Base-by-base conservation (phyloP, 1,284 basidiomycete genomes). In the Puccinia horiana region DNA sequence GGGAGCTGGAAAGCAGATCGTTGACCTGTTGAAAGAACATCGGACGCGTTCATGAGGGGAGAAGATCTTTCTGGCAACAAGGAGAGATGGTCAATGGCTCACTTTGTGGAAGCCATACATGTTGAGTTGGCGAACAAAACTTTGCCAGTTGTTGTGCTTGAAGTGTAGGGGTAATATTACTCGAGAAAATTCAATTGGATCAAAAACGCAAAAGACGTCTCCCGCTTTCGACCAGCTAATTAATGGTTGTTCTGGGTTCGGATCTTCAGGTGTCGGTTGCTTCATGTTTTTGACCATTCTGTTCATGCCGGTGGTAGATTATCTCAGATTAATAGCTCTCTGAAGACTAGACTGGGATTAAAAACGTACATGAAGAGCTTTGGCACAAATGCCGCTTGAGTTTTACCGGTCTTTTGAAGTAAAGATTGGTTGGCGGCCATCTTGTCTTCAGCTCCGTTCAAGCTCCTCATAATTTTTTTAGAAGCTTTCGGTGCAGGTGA, bases 111-210 rank as follows among this genome's bases (percentile, higher is more conserved):
- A 86, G 81, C 85, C 87, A 82, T 93, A 94, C 93, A 95, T 95
- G 88, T 95, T 95, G 77, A 95, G 90, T 86, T 95, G 94, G 76
- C 93, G 91, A 76, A 95, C 93, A 87, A 95, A 95, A 85, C 92
- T 93, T 40, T 92, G 93, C 87, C 94, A 95, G 92, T 95, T 87
- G 74, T 63, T 78, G 82, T 87, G 87, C 84, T 87, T 87, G 82
- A 87, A 87, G 81, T 87, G 86, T 70, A 86, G 85, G 61, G 85
- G 85, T 32, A 87, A 83, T 32, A 87, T 86, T 52, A 85, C 84
- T 81, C 84, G 85, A 16, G 85, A 83, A 44, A 87, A 87, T 52
- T 86, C 86, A 76, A 85, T 85, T 72, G 85, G 85, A 81, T 86
- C 85, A 77, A 83, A 84, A 47, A 87, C 83, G 37, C 54, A 80